These are phyloP conservation scores for Monoraphidium neglectum DNA, from an alignment of 139 green algal genomes.

Conservation along the genomic window DNA sequence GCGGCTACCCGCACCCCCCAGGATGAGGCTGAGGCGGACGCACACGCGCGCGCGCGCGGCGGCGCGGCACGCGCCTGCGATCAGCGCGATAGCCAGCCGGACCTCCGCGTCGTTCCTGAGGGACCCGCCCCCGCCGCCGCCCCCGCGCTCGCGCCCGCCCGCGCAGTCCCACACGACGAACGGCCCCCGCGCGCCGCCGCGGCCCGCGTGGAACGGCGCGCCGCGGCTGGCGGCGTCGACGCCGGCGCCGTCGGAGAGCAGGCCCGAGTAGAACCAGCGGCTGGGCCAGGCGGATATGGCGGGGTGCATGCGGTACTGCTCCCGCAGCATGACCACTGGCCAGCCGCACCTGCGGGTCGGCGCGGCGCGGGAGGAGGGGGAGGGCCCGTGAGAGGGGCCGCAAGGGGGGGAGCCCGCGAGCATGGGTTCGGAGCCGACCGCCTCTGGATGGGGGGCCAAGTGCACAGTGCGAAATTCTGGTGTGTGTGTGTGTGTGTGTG, in stretches of 20 bases:
- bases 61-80: constrained; percentile 43
- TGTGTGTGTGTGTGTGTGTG: too few species aligned
- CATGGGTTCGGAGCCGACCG: constrained; percentile 3
- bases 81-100: constrained; percentile 51
- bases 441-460: not conserved
- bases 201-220: constrained; percentile 61
- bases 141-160: constrained; percentile 54
- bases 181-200: constrained; percentile 2
- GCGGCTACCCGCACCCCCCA: too few species aligned
- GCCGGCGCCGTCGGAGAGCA: constrained; percentile 46
- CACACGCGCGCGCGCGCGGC: too few species aligned
- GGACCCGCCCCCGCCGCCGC: constrained; percentile 42
- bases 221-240: constrained; percentile 30
- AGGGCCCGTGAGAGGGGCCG: too few species aligned
- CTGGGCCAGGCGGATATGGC: constrained; percentile 46
- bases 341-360: not conserved
- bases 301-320: constrained; percentile 84
- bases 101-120: constrained; percentile 55
- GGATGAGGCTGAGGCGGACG: too few species aligned
- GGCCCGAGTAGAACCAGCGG: constrained; percentile 66
- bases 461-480: too few species aligned
- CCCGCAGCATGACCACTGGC: constrained; percentile 17
- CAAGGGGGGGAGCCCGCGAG: not conserved
- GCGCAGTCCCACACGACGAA: constrained; percentile 47
- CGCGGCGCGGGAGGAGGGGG: not conserved